Base-by-base conservation (phyloP, 495 filamentous ascomycete species). In the Staphylotrichum longicolle region DNA sequence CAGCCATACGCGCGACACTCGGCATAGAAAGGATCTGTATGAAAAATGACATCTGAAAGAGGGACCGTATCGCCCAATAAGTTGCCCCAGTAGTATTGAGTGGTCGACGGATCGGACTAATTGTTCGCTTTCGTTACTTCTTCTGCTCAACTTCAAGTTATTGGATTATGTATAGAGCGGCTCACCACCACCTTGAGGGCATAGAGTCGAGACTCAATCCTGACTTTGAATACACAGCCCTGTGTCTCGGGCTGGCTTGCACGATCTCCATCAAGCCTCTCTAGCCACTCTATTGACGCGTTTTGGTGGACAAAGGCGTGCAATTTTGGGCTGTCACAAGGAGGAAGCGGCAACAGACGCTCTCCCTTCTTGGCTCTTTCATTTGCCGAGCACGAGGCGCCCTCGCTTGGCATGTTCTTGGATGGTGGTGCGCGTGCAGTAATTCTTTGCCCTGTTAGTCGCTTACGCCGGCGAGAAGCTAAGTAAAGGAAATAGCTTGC, bases 21-120 rank as follows among this genome's bases (percentile, higher is more conserved):
- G 46, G 46, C 46, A 48, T 48, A 48, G 46, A 48, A 48, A 48
- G 46, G 46, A 32, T 48, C 46, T 8, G 15, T 48, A 20, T 48
- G 46, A 7, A 48, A 48, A 10, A 48, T 48, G 5, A 48, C 46
- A 7, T 7, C 10, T 10, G 6, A 7, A 4, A 48, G 46, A 48
- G 20, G 20, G 2, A 48, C 6, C 9, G 46, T 9, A 20, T 48
- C 8, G 46, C 15, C 46, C 45, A 5, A 9, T 15, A 27, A 27
- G 20, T 27, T 27, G 20, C 20, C 20, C 20, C 20, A 27, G 20
- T 1, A 27, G 20, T 27, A 27, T 27, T 27, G 20, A 27, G 20
- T 27, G 20, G 20, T 27, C 20, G 20, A 27, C 20, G 20, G 20
- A 27, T 27, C 20, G 20, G 1, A 27, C 20, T 27, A 27, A 27